Conservation (phyloP, 306 rosid genomes). For the Senna siamea region DNA sequence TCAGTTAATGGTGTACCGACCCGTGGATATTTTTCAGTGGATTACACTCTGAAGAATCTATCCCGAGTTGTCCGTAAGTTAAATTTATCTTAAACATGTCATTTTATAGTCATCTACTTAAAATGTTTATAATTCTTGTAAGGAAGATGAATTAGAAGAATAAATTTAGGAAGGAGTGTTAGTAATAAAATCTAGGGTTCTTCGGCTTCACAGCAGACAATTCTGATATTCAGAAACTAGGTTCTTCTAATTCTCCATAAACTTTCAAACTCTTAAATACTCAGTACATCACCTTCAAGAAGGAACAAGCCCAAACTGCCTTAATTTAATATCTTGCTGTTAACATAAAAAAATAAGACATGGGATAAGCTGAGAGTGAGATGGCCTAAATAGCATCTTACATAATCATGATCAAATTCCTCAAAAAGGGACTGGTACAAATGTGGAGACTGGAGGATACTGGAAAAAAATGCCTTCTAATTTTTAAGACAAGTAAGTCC, state of each 20-base stretch:
- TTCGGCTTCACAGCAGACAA: conserved; percentile 22
- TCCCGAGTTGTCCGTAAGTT: conserved; percentile 47
- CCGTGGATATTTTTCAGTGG: conserved; percentile 60
- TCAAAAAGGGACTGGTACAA: neutral
- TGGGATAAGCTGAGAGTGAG: neutral
- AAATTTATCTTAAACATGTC: conserved; percentile 12
- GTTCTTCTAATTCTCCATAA: neutral
- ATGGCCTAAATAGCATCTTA: neutral
- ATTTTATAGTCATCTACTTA: conserved; percentile 1
- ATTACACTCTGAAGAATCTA: conserved; percentile 56
- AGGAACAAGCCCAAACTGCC: neutral
- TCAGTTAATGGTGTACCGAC: conserved; percentile 57
- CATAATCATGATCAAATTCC: conserved; percentile 7
- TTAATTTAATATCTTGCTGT: conserved; percentile 11
- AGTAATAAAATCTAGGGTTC: neutral
- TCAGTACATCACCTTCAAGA: neutral
- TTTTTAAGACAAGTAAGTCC: neutral
- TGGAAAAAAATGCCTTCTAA: neutral
- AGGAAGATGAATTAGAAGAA: conserved; percentile 7
- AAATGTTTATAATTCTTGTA: neutral
- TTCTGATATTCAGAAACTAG: conserved; percentile 1
- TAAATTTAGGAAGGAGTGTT: neutral
- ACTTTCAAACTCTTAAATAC: neutral
- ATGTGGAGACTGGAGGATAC: neutral
- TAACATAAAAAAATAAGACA: neutral